A percentile compares a stretch with the other conserved stretches of the same genome.
These are phyloP conservation scores for Selaginella tamariscina DNA, from an alignment of 75 land plant species.

Conservation along the genomic window DNA sequence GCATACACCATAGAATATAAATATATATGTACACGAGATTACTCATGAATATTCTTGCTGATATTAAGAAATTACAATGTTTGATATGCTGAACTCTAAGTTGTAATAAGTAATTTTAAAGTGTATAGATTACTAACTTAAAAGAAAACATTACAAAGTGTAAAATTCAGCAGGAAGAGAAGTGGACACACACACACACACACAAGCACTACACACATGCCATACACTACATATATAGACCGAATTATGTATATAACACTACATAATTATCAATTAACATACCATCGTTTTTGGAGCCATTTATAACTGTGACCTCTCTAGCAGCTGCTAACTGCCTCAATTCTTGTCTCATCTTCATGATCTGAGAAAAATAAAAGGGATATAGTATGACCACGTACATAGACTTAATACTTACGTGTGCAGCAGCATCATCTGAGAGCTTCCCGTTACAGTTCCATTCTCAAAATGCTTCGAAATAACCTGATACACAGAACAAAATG, in stretches of 20 bases:
- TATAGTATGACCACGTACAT: background rate
- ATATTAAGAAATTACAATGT: too few relatives aligned
- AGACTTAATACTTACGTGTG: background rate
- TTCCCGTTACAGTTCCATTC: background rate
- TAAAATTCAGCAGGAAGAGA: too few relatives aligned
- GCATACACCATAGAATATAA: background rate
- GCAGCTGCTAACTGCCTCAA: conserved; percentile 37
- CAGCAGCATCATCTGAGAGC: background rate
- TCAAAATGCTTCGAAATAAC: conserved; percentile 12
- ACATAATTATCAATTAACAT: too few relatives aligned
- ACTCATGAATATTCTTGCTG: too few relatives aligned
- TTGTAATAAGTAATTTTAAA: too few relatives aligned
- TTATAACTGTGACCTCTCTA: conserved; percentile 43
- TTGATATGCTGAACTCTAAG: too few relatives aligned
- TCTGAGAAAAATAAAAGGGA: conserved; percentile 26
- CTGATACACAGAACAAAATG: background rate
- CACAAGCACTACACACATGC: background rate
- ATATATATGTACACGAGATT: too few relatives aligned
- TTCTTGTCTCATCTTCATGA: conserved; percentile 49
- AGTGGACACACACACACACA: too few relatives aligned
- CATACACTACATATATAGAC: background rate
- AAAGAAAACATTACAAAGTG: too few relatives aligned
- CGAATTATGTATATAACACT: too few relatives aligned
- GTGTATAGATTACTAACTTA: too few relatives aligned
- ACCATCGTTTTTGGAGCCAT: conserved; percentile 36